phyloP scores from a whole-genome alignment of 345 rosid genomes.

The Rhizophora apiculata region DNA sequence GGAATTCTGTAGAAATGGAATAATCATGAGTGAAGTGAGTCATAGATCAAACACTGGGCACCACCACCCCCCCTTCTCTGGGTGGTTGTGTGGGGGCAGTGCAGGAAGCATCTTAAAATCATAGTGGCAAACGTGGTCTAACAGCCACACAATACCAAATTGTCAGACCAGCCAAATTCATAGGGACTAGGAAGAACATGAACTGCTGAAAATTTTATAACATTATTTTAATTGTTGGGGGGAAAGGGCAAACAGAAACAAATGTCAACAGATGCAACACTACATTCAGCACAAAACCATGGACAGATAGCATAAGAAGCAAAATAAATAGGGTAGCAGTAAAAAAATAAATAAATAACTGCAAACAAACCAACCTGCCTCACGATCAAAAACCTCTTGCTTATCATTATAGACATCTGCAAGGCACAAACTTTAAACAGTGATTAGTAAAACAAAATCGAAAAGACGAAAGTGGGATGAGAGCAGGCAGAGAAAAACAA shows the following conservation, averaged over 20 bases:
- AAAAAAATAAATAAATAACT: not conserved
- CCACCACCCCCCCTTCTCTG: no score
- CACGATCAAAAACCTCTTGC: constrained; percentile 72
- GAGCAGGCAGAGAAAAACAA: not conserved
- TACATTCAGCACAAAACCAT: not conserved
- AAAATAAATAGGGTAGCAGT: not conserved
- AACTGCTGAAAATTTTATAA: no score
- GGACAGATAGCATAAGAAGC: not conserved
- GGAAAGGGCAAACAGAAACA: not conserved
- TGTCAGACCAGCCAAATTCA: no score
- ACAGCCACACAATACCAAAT: no score
- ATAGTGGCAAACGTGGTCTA: no score
- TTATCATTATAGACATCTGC: constrained; percentile 86
- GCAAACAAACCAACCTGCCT: constrained; percentile 65
- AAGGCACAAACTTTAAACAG: constrained; percentile 21
- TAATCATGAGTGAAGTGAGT: not conserved
- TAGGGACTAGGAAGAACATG: no score
- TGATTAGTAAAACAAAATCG: constrained; percentile 8
- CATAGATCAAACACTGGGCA: not conserved
- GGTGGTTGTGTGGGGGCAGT: no score
- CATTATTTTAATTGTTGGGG: not conserved
- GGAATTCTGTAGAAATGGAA: not conserved
- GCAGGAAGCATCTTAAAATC: no score
- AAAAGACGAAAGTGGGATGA: not conserved
- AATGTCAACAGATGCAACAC: not conserved